These are phyloP conservation scores for Abrus pulchellus DNA, from an alignment of 306 rosid genomes.

Conservation along the genomic window DNA sequence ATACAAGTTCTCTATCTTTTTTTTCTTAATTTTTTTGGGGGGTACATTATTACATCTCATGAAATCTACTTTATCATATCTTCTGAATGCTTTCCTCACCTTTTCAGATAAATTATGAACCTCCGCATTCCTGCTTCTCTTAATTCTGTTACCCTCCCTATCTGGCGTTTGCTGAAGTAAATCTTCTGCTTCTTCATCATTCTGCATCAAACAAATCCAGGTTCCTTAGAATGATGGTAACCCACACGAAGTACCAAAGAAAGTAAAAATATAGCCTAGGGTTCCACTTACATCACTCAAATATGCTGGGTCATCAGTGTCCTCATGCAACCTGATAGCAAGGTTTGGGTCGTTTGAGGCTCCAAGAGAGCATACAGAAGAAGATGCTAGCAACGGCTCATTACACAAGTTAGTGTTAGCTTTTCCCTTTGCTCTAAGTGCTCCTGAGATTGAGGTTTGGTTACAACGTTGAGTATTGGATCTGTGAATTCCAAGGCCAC, in stretches of 20 bases:
- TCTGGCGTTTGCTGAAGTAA: slow-evolving; percentile 13
- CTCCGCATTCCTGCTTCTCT: slow-evolving; percentile 47
- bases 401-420: neutral
- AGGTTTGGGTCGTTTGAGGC: slow-evolving; percentile 57
- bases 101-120: slow-evolving; percentile 57
- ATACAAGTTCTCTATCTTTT: neutral
- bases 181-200: slow-evolving; percentile 53
- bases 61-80: neutral
- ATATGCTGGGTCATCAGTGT: slow-evolving; percentile 52
- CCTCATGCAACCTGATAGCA: slow-evolving; percentile 42
- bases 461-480: neutral
- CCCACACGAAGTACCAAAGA: neutral
- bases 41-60: neutral
- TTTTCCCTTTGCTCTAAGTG: slow-evolving; percentile 37
- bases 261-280: neutral
- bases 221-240: slow-evolving; percentile 27
- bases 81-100: slow-evolving; percentile 46
- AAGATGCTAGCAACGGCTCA: slow-evolving; percentile 39
- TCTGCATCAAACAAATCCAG: slow-evolving; percentile 50
- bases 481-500: slow-evolving; percentile 8
- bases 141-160: slow-evolving; percentile 42
- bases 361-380: slow-evolving; percentile 61
- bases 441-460: slow-evolving; percentile 38
- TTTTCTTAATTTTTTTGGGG: neutral
- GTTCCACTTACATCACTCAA: slow-evolving; percentile 57